Base-by-base conservation (phyloP, 2,329 filamentous ascomycete species). In the Teratosphaeria destructans region DNA sequence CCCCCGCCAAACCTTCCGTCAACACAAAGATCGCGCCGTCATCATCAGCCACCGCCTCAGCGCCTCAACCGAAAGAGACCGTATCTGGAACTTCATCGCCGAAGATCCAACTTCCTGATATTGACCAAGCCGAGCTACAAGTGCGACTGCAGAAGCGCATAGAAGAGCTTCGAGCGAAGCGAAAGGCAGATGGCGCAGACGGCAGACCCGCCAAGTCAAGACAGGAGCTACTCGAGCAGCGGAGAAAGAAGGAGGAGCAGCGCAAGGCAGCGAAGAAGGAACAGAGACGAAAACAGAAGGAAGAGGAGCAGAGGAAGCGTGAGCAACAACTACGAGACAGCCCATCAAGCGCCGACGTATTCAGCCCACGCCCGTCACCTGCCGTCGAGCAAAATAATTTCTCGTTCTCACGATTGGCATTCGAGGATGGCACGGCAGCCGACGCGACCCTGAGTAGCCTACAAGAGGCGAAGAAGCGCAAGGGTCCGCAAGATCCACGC, bases 231-330 rank as follows among this genome's bases (percentile, higher is more conserved):
- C 90, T 99, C 67, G 94, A 97, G 74, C 84, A 89, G 53, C 85
- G 94, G 52, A 85, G 94, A 63, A 85, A 86, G 71, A 96, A 96
- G 77, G 89, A 95, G 72, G 87, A 90, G 61, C 85, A 91, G 73
- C 85, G 90, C 63, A 93, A 92, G 72, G 86, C 85, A 26, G 88
- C 93, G 69, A 97, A 96, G 78, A 94, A 95, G 75, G 89, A 93
- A 69, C 78, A 91, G 60, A 84, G 92, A 53, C 79, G 83, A 64
- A 82, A 89, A 67, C 87, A 88, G 23, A 93, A 89, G 71, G 82
- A 88, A 57, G 90, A 95, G 68, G 91, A 94, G 72, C 86, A 90
- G 59, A 77, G 77, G 27, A 75, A 78, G 68, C 79, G 78, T 57
- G 80, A 79, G 59, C 82, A 71, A 53, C 78, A 82, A 29, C 78